Percentiles rank a stretch among this genome's conserved stretches.
These are phyloP conservation scores for Phytopythium mirpurense DNA, from an alignment of 352 stramenopile genomes.

Conservation along the genomic window DNA sequence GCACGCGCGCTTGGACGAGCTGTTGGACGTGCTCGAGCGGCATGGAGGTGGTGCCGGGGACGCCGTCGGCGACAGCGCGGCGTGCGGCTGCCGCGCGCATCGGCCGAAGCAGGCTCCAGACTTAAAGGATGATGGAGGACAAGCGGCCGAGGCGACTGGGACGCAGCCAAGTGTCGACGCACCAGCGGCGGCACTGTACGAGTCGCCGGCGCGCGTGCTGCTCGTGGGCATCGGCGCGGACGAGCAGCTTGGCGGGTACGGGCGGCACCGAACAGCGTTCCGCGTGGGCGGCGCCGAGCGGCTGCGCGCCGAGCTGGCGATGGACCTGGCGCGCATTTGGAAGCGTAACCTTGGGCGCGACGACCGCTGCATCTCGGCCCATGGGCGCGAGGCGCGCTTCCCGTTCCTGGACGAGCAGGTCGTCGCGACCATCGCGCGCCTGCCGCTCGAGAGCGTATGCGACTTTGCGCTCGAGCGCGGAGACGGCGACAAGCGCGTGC, in stretches of 20 bases:
- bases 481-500: conserved; percentile 89
- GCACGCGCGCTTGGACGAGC: conserved; percentile 10
- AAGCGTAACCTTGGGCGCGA: conserved; percentile 95
- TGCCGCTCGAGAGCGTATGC: conserved; percentile 73
- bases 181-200: no score
- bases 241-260: conserved; percentile 94
- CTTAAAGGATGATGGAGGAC: no score
- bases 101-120: background rate
- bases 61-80: no score
- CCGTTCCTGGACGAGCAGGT: conserved; percentile 95
- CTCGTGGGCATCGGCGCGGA: conserved; percentile 94
- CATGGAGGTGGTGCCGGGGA: conserved; percentile 2
- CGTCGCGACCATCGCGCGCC: conserved; percentile 55
- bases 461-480: conserved; percentile 75
- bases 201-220: conserved; percentile 62
- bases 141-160: no score
- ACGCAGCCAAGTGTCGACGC: no score
- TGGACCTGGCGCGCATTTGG: conserved; percentile 91
- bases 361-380: conserved; percentile 91
- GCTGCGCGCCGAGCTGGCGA: conserved; percentile 79
- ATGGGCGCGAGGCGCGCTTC: conserved; percentile 91
- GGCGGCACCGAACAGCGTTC: conserved; percentile 89
- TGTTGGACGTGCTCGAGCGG: conserved; percentile 16
- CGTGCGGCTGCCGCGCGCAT: background rate
- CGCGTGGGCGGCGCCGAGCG: conserved; percentile 34